Base-by-base conservation (phyloP, 2,329 filamentous ascomycete genomes). In the Dactylellina leptospora region DNA sequence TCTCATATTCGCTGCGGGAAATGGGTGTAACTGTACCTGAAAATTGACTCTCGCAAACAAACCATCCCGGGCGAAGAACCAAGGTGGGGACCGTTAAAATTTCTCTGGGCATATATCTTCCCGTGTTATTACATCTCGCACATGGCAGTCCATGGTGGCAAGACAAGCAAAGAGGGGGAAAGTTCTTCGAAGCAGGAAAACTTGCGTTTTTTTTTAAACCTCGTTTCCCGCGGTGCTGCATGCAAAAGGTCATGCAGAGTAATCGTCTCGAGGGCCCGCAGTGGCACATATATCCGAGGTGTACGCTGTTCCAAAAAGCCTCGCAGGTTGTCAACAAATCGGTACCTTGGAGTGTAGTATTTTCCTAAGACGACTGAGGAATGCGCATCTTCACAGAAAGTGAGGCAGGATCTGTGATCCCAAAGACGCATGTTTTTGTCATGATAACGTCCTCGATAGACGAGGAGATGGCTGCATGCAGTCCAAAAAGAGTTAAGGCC, bases 91-190 rank as follows among this genome's bases (percentile, higher is more conserved):
- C 40, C 66, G 8, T 42, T 63, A 53, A 63, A 61, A 30, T 55
- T 42, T 28, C 55, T 58, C 48, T 50, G 27, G 38, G 44, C 36
- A n/a, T 44, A 72, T 64, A 72, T 64, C 59, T 72, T 60, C 59
- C 68, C 59, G 68, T 64, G 33, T 72, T 72, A 62, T 72, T 72
- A 64, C 68, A 72, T 71, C 48, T 64, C 45, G 59, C 68, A 72
- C 68, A 72, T 72, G 68, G 68, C 66, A 45, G 51, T 62, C 33
- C 33, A 58, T 45, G 54, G 59, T 64, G 59, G 68, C 59, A 51
- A 72, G 47, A 71, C 27, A 59, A 27, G 27, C 54, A 64, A 45
- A 23, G 55, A 56, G 50, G 33, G 38, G 59, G 47, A 33, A 47
- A 50, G 40, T 18, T 27, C 18, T 30, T 60, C 13, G 25, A 23